These are phyloP conservation scores for Xanthoconium separans DNA, from an alignment of 1,284 basidiomycete species.

Conservation along the genomic window DNA sequence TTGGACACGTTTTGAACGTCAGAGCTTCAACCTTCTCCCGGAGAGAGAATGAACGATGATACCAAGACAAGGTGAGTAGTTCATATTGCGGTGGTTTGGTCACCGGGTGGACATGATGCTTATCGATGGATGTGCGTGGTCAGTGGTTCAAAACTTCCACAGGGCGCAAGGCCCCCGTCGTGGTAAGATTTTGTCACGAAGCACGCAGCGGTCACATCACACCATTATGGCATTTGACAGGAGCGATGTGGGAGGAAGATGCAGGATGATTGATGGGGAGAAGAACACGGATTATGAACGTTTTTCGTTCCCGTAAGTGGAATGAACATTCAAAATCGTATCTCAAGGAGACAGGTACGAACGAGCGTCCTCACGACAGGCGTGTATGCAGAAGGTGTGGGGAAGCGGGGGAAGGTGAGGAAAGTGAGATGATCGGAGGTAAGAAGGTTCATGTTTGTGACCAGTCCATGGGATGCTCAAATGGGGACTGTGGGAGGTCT, in stretches of 20 bases:
- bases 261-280: slow-evolving; percentile 14
- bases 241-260: slow-evolving; percentile 24
- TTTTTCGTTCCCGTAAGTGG: slow-evolving; percentile 7
- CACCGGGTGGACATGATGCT: not conserved
- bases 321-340: not conserved
- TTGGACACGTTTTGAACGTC: not conserved
- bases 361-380: not conserved
- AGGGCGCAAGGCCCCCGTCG: slow-evolving; percentile 8
- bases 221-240: slow-evolving; percentile 24
- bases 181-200: slow-evolving; percentile 7
- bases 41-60: not conserved
- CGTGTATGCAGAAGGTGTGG: slow-evolving; percentile 11
- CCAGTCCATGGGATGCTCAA: not conserved
- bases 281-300: slow-evolving; percentile 12
- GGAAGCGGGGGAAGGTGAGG: slow-evolving; percentile 30
- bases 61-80: not conserved
- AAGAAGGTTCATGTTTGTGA: slow-evolving; percentile 8
- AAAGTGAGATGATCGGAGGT: slow-evolving; percentile 9
- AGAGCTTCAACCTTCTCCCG: not conserved
- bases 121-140: not conserved
- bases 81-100: not conserved
- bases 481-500: slow-evolving; percentile 9
- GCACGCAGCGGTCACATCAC: slow-evolving; percentile 16
- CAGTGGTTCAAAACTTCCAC: slow-evolving; percentile 4
- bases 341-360: not conserved